These are phyloP conservation scores for Kurtzmaniella fragi DNA, from an alignment of 805 yeast species.

Conservation along the genomic window DNA sequence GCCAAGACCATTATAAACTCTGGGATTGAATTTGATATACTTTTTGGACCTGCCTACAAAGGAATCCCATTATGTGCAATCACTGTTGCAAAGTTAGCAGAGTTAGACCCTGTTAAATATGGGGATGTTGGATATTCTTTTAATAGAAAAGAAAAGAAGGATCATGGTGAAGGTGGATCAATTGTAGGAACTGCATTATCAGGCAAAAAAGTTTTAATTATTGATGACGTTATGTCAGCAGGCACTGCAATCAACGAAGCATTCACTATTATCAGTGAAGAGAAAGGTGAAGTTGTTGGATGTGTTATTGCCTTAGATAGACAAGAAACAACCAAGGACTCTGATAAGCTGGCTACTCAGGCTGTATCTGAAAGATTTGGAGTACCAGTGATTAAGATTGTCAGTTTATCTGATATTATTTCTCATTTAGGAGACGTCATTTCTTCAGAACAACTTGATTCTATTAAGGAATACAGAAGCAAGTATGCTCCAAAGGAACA, in stretches of 20 bases:
- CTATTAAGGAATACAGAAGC: constrained; percentile 55
- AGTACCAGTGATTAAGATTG: constrained; percentile 83
- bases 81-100: constrained; percentile 88
- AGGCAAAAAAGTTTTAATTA: constrained; percentile 72
- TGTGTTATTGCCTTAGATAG: constrained; percentile 90
- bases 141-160: constrained; percentile 94
- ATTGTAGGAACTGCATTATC: constrained; percentile 80
- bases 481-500: constrained; percentile 40
- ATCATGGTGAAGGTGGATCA: constrained; percentile 97
- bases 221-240: constrained; percentile 97
- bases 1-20: constrained; percentile 82
- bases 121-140: constrained; percentile 79
- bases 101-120: constrained; percentile 77
- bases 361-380: constrained; percentile 65
- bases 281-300: constrained; percentile 73
- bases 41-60: constrained; percentile 97
- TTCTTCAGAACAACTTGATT: constrained; percentile 50
- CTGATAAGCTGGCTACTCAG: constrained; percentile 72
- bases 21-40: constrained; percentile 79
- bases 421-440: constrained; percentile 52
- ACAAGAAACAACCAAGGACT: constrained; percentile 78
- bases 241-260: constrained; percentile 98
- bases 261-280: constrained; percentile 64
- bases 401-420: constrained; percentile 70
- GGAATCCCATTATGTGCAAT: constrained; percentile 95